phyloP scores from a whole-genome alignment of 1,139 yeast genomes.

The Hansenula sp. region DNA sequence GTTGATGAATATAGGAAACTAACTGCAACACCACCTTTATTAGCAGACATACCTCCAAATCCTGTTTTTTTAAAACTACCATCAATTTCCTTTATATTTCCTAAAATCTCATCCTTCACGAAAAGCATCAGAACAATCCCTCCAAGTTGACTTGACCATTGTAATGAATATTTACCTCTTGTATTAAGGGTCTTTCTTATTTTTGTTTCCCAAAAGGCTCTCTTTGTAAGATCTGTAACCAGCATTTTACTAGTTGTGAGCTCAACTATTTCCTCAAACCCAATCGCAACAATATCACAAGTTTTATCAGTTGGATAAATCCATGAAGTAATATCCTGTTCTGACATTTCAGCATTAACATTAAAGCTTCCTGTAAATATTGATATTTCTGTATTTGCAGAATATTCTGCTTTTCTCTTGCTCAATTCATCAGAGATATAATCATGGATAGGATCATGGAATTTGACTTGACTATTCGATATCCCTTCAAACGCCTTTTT shows the following conservation, averaged over 20 bases:
- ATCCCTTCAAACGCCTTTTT: constrained; percentile 24
- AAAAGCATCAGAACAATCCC: constrained; percentile 82
- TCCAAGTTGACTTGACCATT: constrained; percentile 89
- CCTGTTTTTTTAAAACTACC: constrained; percentile 87
- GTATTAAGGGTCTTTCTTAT: constrained; percentile 54
- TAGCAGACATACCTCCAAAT: constrained; percentile 86
- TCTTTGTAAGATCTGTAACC: constrained; percentile 68
- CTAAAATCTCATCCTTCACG: constrained; percentile 57
- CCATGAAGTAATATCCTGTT: constrained; percentile 54
- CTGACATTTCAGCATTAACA: constrained; percentile 55
- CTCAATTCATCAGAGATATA: constrained; percentile 52
- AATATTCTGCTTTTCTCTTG: constrained; percentile 44
- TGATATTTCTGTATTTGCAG: constrained; percentile 44
- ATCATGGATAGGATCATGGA: constrained; percentile 71
- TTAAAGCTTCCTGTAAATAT: constrained; percentile 68
- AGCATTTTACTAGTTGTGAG: constrained; percentile 87
- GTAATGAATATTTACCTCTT: constrained; percentile 53
- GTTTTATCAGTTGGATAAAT: constrained; percentile 42
- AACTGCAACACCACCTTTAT: constrained; percentile 88
- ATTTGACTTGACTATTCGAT: constrained; percentile 31
- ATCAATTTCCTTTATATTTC: constrained; percentile 65
- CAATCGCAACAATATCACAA: constrained; percentile 76
- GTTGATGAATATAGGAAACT: constrained; percentile 76
- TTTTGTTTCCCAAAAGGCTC: constrained; percentile 74
- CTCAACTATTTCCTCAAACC: constrained; percentile 91